Evolutionary conservation across 331 rosid species (phyloP).

Genomic region (Malus hybrid): DNA sequence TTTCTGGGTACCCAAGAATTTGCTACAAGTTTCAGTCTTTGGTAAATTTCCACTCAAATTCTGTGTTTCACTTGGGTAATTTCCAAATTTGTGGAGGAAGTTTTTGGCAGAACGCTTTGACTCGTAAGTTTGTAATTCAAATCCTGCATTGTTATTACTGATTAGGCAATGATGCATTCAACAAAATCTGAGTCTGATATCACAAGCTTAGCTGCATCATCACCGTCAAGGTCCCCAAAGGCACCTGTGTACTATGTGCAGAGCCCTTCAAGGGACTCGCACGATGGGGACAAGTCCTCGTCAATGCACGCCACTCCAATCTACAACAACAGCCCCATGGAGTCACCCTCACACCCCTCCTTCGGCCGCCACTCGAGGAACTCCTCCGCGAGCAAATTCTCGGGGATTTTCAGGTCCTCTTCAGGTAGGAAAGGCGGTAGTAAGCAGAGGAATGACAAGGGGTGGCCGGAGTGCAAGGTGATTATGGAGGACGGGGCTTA

Average conservation of each 20-base stretch:
- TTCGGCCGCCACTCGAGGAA: conserved; percentile 90
- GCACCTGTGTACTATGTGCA: conserved; percentile 67
- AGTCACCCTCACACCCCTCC: conserved; percentile 90
- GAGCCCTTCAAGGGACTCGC: conserved; percentile 91
- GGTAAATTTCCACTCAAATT: not conserved
- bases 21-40: not conserved
- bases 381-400: conserved; percentile 79
- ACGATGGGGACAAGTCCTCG: conserved; percentile 86
- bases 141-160: not conserved
- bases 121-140: not conserved
- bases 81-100: not conserved
- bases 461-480: conserved; percentile 95
- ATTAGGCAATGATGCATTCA: conserved; percentile 36
- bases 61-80: not conserved
- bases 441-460: conserved; percentile 68
- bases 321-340: conserved; percentile 83
- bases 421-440: conserved; percentile 63
- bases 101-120: not conserved
- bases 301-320: conserved; percentile 81
- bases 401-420: conserved; percentile 84
- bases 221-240: conserved; percentile 94
- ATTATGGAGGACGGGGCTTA: conserved; percentile 85
- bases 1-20: not conserved
- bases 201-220: conserved; percentile 81
- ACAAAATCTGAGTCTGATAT: conserved; percentile 81